Conservation (phyloP, 1,284 basidiomycete species). For the Tilletia indica region DNA sequence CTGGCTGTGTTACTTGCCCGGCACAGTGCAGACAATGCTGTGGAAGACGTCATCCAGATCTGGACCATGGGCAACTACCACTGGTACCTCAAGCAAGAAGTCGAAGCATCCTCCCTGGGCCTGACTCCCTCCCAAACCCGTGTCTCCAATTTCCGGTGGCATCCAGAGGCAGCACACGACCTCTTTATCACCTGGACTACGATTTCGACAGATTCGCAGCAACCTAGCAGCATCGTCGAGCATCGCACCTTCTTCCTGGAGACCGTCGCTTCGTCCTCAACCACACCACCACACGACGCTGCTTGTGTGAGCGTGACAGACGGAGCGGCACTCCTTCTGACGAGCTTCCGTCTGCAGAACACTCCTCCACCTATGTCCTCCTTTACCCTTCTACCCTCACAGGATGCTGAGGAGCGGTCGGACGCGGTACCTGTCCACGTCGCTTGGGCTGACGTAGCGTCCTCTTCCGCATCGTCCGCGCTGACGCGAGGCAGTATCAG, state of each 20-base stretch:
- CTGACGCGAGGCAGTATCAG: constrained; percentile 56
- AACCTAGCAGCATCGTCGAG: constrained; percentile 62
- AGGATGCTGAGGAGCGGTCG: constrained; percentile 18
- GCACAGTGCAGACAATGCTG: not conserved
- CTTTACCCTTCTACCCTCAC: constrained; percentile 62
- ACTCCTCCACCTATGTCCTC: constrained; percentile 94
- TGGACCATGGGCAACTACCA: constrained; percentile 96
- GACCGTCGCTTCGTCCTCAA: constrained; percentile 58
- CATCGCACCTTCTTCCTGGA: constrained; percentile 62
- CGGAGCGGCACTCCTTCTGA: constrained; percentile 77
- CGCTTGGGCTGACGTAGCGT: constrained; percentile 69
- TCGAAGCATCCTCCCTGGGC: constrained; percentile 19
- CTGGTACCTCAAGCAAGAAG: constrained; percentile 65
- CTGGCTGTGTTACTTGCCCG: constrained; percentile 75
- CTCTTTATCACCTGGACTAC: constrained; percentile 62
- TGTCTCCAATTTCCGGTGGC: constrained; percentile 78
- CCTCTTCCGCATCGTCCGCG: constrained; percentile 57
- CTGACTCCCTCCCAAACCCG: constrained; percentile 22
- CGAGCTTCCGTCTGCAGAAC: constrained; percentile 89
- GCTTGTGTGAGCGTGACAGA: constrained; percentile 88
- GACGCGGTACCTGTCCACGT: constrained; percentile 45
- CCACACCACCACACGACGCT: constrained; percentile 68
- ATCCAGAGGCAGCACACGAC: constrained; percentile 74
- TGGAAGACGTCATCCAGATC: constrained; percentile 67
- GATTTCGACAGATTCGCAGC: not conserved